Evolutionary conservation across 805 yeast species (phyloP), one percentile per base, ranked within the genome.

Genomic region (Candida silvatica): DNA sequence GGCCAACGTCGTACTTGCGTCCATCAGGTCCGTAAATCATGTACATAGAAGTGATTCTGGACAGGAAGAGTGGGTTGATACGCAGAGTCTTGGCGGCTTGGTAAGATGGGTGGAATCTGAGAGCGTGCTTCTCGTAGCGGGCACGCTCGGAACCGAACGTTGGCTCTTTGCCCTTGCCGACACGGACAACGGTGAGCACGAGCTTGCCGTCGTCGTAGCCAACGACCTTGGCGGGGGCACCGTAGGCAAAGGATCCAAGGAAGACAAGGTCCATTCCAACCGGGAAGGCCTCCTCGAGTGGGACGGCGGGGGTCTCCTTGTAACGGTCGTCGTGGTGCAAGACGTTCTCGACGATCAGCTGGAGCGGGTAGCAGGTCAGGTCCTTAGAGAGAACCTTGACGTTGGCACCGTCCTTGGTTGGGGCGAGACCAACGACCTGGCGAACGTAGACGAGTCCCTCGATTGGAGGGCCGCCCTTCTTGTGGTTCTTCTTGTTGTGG

Each of bases 161-260:
- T 12, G 92, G 85, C 46, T 84, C 92, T 11, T 62, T 52, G 34
- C 64, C 62, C 8, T 56, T 54, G 3, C 64, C 52, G 27, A 68
- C 63, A 41, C 67, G 69, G 12, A 69, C 62, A 14, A 88, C 78
- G 37, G 77, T 70, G 22, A 73, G 41, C 16, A 66, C 63, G 38
- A 81, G 58, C 24, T 44, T 51, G 14, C 41, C 44, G 20, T 46
- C 42, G 20, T 64, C 66, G 48, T 80, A 74, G 0, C 83, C 90
- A 32, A 69, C 70, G 30, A 83, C 71, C 17, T 64, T 64, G 4
- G 86, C 84, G 29, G 82, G 77, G 4, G 85, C 72, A 36, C 98
- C 97, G 53, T 85, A 92, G 2, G 88, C 94, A 56, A 77, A 76
- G 19, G 79, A 85, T 32, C 97, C 94, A 41, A 92, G 64, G 52